A percentile compares a stretch with the other conserved stretches of the same genome.
Evolutionary conservation across 257 asterid species (phyloP).

Genomic region (Scutellaria barbata): DNA sequence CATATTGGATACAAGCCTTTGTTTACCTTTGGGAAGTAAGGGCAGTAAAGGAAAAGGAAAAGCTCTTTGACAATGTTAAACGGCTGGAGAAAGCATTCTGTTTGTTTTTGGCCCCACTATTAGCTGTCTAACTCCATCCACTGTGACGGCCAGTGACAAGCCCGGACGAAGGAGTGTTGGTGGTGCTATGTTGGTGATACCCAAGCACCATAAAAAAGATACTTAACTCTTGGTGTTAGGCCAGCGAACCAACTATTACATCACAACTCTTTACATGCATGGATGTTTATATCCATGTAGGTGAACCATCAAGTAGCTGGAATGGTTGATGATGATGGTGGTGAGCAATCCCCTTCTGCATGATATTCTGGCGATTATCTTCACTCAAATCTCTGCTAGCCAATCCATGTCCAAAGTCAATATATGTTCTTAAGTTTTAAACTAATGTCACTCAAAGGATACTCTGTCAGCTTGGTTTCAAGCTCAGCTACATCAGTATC

Average conservation of each 20-base stretch:
- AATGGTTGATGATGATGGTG: background rate
- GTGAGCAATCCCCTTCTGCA: background rate
- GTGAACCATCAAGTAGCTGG: background rate
- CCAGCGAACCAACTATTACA: background rate
- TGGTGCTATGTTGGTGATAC: background rate
- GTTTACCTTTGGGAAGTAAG: background rate
- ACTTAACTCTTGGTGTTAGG: background rate
- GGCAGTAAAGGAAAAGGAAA: background rate
- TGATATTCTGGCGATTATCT: background rate
- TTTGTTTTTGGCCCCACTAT: background rate
- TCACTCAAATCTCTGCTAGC: background rate
- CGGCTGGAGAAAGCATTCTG: constrained; percentile 8
- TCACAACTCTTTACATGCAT: constrained; percentile 1
- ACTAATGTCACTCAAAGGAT: constrained; percentile 7
- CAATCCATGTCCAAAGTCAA: background rate
- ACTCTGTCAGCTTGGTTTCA: background rate
- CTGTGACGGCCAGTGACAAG: constrained; percentile 2
- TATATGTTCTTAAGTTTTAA: background rate
- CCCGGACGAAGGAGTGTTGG: background rate
- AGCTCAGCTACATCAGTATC: background rate
- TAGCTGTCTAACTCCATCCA: background rate
- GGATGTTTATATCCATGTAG: background rate
- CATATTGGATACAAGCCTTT: background rate
- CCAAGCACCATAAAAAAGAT: background rate
- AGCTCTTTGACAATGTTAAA: constrained; percentile 6